These are phyloP conservation scores for Neonectria faginata DNA, from an alignment of 2,329 filamentous ascomycete species.

Conservation along the genomic window DNA sequence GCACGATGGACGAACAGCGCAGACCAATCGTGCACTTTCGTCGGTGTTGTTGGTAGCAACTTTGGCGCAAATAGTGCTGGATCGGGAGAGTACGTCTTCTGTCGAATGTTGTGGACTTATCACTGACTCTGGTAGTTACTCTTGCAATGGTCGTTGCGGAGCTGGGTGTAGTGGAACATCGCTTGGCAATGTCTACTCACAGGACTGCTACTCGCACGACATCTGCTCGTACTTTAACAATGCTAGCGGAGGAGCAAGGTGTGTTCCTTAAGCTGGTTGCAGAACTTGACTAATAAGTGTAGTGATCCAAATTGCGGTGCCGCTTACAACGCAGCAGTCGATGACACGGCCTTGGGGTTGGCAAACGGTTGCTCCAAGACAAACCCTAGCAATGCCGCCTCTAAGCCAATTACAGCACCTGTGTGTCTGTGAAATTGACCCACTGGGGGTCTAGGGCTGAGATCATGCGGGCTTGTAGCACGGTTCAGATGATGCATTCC, in stretches of 20 bases:
- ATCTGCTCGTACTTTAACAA: conserved; percentile 64
- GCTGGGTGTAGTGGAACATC: conserved; percentile 57
- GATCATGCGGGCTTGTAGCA: background rate
- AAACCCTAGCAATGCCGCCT: conserved; percentile 48
- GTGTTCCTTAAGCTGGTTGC: background rate
- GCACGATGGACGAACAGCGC: conserved; percentile 60
- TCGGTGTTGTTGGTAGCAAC: conserved; percentile 60
- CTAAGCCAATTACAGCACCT: conserved; percentile 44
- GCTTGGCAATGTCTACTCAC: conserved; percentile 61
- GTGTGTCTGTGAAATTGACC: conserved; percentile 36
- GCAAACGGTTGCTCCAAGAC: conserved; percentile 50
- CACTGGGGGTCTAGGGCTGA: background rate
- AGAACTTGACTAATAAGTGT: background rate
- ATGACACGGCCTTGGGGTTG: conserved; percentile 55
- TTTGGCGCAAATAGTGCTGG: conserved; percentile 56
- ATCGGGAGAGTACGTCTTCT: conserved; percentile 55
- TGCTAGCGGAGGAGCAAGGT: conserved; percentile 60
- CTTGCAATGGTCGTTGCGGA: conserved; percentile 62
- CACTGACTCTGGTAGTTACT: conserved; percentile 52
- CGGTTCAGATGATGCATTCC: too few relatives aligned
- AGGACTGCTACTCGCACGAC: conserved; percentile 63
- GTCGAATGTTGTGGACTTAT: fast-evolving
- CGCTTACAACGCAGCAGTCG: conserved; percentile 56
- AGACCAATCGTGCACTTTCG: conserved; percentile 57
- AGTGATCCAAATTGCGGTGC: conserved; percentile 62